Evolutionary conservation across 352 stramenopile species (phyloP).

Genomic region (Nothophytophthora sp.): DNA sequence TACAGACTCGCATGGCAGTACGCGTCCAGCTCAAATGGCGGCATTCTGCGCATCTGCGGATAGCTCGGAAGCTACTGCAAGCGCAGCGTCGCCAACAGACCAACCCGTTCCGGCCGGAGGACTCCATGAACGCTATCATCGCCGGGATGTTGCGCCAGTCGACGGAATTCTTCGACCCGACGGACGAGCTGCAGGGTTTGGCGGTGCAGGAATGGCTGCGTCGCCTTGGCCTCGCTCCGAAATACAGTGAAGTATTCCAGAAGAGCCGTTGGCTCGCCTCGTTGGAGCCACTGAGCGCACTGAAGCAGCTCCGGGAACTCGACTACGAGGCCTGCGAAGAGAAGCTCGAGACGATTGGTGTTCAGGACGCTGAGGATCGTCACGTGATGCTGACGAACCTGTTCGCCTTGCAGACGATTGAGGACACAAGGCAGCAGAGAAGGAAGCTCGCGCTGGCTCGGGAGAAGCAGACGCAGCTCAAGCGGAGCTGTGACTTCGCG

Average conservation of each 20-base stretch:
- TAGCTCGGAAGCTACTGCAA: constrained; percentile 42
- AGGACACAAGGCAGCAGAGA: constrained; percentile 31
- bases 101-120: constrained; percentile 47
- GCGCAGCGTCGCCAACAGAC: constrained; percentile 51
- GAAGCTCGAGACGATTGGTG: constrained; percentile 36
- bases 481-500: constrained; percentile 36
- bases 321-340: constrained; percentile 22
- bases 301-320: constrained; percentile 28
- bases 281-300: not conserved
- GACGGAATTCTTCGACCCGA: constrained; percentile 45
- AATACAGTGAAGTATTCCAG: constrained; percentile 50
- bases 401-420: constrained; percentile 42
- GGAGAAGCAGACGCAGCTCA: constrained; percentile 17
- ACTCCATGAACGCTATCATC: constrained; percentile 37
- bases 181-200: constrained; percentile 61
- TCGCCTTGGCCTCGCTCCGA: constrained; percentile 51
- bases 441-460: constrained; percentile 4
- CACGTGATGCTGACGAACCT: constrained; percentile 61
- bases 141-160: constrained; percentile 25
- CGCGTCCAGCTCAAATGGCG: constrained; percentile 70
- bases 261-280: constrained; percentile 27
- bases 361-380: constrained; percentile 41
- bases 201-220: constrained; percentile 51
- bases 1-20: constrained; percentile 50
- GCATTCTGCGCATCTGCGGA: constrained; percentile 46